Evolutionary conservation across 805 yeast species (phyloP), one percentile per base, ranked within the genome.

Genomic region (Schwanniomyces pseudopolymorphus): DNA sequence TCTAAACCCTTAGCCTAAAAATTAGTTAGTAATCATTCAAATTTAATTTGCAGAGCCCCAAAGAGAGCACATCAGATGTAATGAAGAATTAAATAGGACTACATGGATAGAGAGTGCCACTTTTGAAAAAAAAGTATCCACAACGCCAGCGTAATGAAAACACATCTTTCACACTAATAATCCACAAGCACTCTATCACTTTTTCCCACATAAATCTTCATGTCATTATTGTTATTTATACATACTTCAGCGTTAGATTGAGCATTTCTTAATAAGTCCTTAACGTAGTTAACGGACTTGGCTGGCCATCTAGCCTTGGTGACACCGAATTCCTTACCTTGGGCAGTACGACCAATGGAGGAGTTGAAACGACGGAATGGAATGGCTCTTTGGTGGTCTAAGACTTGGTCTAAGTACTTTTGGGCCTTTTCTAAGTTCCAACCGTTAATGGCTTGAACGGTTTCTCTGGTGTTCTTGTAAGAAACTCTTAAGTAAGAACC

Each of bases 251-350:
- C 99, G 83, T 92, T 94, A 69, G 99, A 86, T 77, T 90, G 91
- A 72, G 99, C 99, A 79, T 94, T 94, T 79, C 85, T 85, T 78
- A 94, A 84, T 74, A 94, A 85, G 75, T 89, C 97, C 75, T 87
- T 85, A 70, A 94, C 79, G 79, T 87, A 90, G 80, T 89, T 88
- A 76, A 94, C 97, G 58, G 96, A 88, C 87, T 94, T 94, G 60
- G 84, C 96, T 72, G 99, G 99, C 99, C 99, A 94, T 89, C 99
- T 91, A 67, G 99, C 99, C 81, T 87, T 91, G 85, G 97, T 89
- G 74, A 91, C 96, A 80, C 98, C 98, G 71, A 92, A 94, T 83
- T 94, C 99, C 82, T 94, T 92, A 81, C 97, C 99, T 82, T 94
- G 99, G 66, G 95, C 96, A 68, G 99, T 90, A 83, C 99, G 88